Evolutionary conservation across 73 alveolate genomes (phyloP).

Genomic region (Paramecium sonneborni): DNA sequence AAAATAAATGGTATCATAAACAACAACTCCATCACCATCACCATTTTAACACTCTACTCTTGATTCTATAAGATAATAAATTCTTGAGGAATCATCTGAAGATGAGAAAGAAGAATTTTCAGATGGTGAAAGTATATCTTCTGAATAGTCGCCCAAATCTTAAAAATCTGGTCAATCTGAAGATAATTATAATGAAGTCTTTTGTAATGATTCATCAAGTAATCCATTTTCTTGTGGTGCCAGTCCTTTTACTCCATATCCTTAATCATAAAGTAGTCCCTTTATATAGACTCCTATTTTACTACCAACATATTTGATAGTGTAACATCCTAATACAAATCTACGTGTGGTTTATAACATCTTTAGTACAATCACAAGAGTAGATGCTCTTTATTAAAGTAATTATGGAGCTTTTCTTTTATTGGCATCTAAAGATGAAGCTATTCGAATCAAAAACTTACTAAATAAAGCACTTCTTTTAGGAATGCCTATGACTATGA

Average conservation of each 20-base stretch:
- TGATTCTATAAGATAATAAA: not conserved
- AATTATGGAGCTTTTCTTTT: not conserved
- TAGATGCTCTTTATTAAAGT: not conserved
- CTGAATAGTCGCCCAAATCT: not conserved
- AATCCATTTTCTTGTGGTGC: slow-evolving; percentile 4
- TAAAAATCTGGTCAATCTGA: not conserved
- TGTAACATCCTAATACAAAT: slow-evolving; percentile 31
- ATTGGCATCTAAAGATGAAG: slow-evolving; percentile 32
- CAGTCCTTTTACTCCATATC: not conserved
- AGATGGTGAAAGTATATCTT: not conserved
- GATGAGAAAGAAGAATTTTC: not conserved
- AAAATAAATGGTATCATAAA: not conserved
- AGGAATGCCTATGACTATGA: slow-evolving; percentile 11
- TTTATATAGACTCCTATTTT: not conserved
- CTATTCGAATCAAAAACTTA: not conserved
- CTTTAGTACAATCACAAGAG: slow-evolving; percentile 21
- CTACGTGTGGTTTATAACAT: slow-evolving; percentile 39
- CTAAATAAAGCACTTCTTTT: not conserved
- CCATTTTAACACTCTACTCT: slow-evolving; percentile 22
- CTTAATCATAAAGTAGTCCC: not conserved
- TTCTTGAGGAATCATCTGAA: slow-evolving; percentile 24
- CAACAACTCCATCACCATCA: not conserved
- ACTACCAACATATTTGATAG: slow-evolving; percentile 6
- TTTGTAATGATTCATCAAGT: not conserved
- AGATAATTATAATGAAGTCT: slow-evolving; percentile 35